These are phyloP conservation scores for Fusarium sp. DNA, from an alignment of 2,329 filamentous ascomycete genomes.

Conservation along the genomic window DNA sequence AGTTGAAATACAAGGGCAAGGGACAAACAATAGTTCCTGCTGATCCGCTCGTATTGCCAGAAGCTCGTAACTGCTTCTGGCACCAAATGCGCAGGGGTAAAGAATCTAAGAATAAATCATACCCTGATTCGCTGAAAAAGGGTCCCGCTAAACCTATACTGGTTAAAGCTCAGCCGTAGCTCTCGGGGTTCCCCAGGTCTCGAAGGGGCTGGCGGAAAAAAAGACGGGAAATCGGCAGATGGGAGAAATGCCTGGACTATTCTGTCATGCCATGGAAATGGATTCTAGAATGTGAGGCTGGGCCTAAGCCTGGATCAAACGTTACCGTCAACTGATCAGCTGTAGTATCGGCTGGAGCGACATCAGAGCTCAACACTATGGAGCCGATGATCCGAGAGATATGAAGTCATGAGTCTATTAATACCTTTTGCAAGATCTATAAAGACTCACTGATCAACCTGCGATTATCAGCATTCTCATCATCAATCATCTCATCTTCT, in stretches of 20 bases:
- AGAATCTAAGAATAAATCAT: constrained; percentile 6
- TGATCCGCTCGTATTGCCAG: constrained; percentile 4
- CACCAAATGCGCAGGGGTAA: not conserved
- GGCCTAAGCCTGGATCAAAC: not conserved
- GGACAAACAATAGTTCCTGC: not conserved
- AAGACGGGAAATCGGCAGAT: not conserved
- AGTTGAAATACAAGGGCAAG: not conserved
- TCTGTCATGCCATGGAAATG: not conserved
- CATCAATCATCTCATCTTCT: constrained; percentile 24
- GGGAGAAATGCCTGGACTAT: not conserved
- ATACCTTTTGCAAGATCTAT: constrained; percentile 11
- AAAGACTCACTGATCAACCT: constrained; percentile 3
- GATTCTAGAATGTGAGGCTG: not conserved
- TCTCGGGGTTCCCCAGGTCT: constrained; percentile 3
- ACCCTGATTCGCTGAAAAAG: not conserved
- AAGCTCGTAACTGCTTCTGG: constrained; percentile 4
- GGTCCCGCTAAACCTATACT: fast-evolving
- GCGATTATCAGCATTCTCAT: constrained; percentile 3
- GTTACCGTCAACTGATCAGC: not conserved
- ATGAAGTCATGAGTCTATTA: constrained; percentile 22
- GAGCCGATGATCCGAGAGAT: not conserved
- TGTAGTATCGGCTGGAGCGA: constrained; percentile 3
- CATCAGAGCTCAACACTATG: not conserved
- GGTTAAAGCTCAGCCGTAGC: not conserved
- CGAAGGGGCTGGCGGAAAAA: not conserved